A percentile compares a stretch with the other conserved stretches of the same genome.
phyloP scores from a whole-genome alignment of 2,329 filamentous ascomycete genomes.

The Cladobotryum protrusum region DNA sequence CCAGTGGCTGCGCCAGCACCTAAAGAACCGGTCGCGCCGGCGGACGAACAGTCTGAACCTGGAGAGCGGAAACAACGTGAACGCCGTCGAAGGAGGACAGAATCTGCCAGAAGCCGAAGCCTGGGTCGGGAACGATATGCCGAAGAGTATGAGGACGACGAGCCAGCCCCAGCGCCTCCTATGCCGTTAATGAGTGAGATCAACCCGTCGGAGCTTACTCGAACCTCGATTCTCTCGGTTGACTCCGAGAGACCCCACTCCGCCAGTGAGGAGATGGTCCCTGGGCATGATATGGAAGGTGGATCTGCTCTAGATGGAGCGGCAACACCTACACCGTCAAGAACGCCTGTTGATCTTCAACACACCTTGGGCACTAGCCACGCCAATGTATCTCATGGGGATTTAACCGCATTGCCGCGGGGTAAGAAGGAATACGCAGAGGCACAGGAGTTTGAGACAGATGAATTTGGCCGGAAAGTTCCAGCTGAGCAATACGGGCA shows the following conservation, averaged over 20 bases:
- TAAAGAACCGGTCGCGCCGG: conserved; percentile 28
- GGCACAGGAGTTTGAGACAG: conserved; percentile 44
- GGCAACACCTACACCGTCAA: conserved; percentile 58
- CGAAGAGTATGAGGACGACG: conserved; percentile 49
- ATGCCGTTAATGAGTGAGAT: conserved; percentile 88
- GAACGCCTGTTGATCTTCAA: conserved; percentile 47
- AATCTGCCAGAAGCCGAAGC: conserved; percentile 40
- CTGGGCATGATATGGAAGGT: conserved; percentile 57
- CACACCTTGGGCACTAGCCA: conserved; percentile 64
- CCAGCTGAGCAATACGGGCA: conserved; percentile 40
- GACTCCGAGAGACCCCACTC: conserved; percentile 68
- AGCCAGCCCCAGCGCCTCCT: conserved; percentile 54
- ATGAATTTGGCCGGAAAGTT: conserved; percentile 38
- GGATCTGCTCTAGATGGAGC: conserved; percentile 42
- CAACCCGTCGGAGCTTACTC: conserved; percentile 78
- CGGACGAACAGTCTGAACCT: conserved; percentile 36
- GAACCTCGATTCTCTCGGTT: conserved; percentile 79
- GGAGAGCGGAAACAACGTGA: conserved; percentile 47
- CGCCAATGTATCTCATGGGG: conserved; percentile 54
- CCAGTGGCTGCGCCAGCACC: conserved; percentile 34
- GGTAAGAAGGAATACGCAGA: conserved; percentile 38
- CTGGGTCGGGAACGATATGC: conserved; percentile 39
- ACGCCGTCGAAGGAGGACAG: conserved; percentile 46
- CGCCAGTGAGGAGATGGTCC: conserved; percentile 55
- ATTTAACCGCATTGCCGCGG: conserved; percentile 49